A percentile compares a stretch with the other conserved stretches of the same genome.
Evolutionary conservation across 495 filamentous ascomycete species (phyloP).

Genomic region (Cladorrhinum samala): DNA sequence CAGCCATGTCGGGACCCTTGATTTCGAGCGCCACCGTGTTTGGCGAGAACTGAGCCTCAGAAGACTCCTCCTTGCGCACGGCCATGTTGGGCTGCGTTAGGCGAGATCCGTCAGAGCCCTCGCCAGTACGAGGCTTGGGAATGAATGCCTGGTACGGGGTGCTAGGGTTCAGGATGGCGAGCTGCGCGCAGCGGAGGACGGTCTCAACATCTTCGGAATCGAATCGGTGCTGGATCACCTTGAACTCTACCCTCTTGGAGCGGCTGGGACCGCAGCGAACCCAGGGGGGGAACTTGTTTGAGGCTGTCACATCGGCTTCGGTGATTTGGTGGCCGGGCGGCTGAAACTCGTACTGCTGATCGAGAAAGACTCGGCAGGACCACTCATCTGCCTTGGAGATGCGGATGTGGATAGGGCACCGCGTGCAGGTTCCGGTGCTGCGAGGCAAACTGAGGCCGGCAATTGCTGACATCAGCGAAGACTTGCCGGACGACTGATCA

Average conservation of each 20-base stretch:
- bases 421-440: conserved; percentile 62
- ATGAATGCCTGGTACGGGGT: conserved; percentile 40
- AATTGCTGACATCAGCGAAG: conserved; percentile 72
- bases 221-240: conserved; percentile 34
- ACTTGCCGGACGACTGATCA: conserved; percentile 77
- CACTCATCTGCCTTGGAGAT: conserved; percentile 52
- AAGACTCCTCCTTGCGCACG: conserved; percentile 23
- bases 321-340: conserved; percentile 23
- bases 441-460: conserved; percentile 71
- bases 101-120: conserved; percentile 26
- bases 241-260: conserved; percentile 35
- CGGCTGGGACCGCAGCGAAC: conserved; percentile 13
- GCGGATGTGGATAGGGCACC: conserved; percentile 75
- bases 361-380: conserved; percentile 58
- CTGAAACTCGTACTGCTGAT: conserved; percentile 49
- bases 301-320: conserved; percentile 32
- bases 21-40: conserved; percentile 73
- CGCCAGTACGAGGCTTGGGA: conserved; percentile 30
- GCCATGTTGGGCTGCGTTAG: conserved; percentile 22
- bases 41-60: conserved; percentile 63
- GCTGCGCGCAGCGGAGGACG: conserved; percentile 60
- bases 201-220: conserved; percentile 49
- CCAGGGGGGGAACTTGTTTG: conserved; percentile 44
- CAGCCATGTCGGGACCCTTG: conserved; percentile 58
- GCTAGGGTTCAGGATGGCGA: conserved; percentile 62